Evolutionary conservation across 2,329 filamentous ascomycete species (phyloP).

Genomic region (Penicillium nordicum): DNA sequence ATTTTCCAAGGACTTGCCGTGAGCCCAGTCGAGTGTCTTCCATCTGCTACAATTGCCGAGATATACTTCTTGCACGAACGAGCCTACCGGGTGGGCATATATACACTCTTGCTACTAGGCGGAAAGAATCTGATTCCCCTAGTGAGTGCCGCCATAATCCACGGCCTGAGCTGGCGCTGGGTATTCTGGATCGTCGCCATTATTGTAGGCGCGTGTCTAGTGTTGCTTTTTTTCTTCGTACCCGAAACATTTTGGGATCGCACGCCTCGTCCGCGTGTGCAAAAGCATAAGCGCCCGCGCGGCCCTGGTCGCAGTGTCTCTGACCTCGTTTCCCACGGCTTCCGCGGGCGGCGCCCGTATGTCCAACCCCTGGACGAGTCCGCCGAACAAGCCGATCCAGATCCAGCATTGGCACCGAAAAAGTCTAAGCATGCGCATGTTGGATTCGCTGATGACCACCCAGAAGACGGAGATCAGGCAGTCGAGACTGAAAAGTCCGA

Average conservation of each 20-base stretch:
- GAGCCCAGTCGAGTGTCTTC: constrained; percentile 86
- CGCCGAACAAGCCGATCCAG: constrained; percentile 4
- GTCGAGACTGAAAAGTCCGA: constrained; percentile 6
- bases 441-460: constrained; percentile 50
- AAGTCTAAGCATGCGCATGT: constrained; percentile 50
- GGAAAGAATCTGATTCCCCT: constrained; percentile 89
- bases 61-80: constrained; percentile 95
- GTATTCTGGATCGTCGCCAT: constrained; percentile 87
- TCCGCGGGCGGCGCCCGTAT: constrained; percentile 35
- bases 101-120: constrained; percentile 80
- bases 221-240: constrained; percentile 81
- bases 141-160: constrained; percentile 79
- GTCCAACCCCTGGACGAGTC: constrained; percentile 16
- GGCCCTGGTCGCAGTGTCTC: constrained; percentile 35
- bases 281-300: constrained; percentile 36
- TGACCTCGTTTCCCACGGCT: constrained; percentile 33
- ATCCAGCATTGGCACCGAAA: constrained; percentile 17
- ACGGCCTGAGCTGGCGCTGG: constrained; percentile 79
- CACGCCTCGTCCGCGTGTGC: constrained; percentile 56
- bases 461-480: constrained; percentile 19
- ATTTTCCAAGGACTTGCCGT: constrained; percentile 86
- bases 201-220: constrained; percentile 66
- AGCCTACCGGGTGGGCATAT: constrained; percentile 88
- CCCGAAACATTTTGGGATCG: constrained; percentile 97
- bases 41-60: constrained; percentile 89